Base-by-base conservation (phyloP, 2,329 filamentous ascomycete species). In the Septoria petroselini region DNA sequence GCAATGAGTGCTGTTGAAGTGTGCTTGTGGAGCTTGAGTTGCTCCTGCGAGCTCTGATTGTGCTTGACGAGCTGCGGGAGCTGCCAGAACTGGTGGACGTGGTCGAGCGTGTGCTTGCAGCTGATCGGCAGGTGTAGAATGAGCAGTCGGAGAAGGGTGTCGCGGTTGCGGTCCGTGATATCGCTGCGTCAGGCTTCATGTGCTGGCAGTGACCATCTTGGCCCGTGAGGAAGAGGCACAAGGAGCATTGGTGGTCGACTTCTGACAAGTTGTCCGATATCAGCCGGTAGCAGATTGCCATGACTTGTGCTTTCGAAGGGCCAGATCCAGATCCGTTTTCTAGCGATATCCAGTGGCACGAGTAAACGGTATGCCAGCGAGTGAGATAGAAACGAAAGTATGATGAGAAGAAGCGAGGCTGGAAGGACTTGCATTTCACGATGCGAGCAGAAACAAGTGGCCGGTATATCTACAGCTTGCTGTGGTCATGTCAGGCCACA, bases 121-220 rank as follows among this genome's bases (percentile, higher is more conserved):
- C 37, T 29, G 48, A 44, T 38, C 50, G 52, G 15, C 58, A 59
- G 12, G 60, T 61, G 42, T 61, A 59, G 45, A 58, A 61, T 2
- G 58, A 60, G 41, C 49, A 53, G n/a, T 58, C 52, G 1, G 59
- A 59, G 27, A 49, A 50, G 7, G 54, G 43, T 17, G 54, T 58
- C 23, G 53, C 37, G 8, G 57, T 55, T 30, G 53, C 33, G 30
- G 34, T 38, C 17, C 55, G 48, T 14, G 31, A 21, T 18, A 42
- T 15, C 29, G 31, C 7, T 39, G 42, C 31, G 7, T 43, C 14
- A 31, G 41, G n/a, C 30, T 27, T 39, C 15, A 31, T 39, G 30
- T 43, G 48, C n/a, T 46, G 27, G 27, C 51, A 55, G 12, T 46
- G 21, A 19, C 45, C 29, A n/a, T 48, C 29, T 14, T 29, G 23